Evolutionary conservation across 768 basidiomycete genomes (phyloP), one percentile per base, ranked within the genome.

Genomic region (Lactifluus rugatus): DNA sequence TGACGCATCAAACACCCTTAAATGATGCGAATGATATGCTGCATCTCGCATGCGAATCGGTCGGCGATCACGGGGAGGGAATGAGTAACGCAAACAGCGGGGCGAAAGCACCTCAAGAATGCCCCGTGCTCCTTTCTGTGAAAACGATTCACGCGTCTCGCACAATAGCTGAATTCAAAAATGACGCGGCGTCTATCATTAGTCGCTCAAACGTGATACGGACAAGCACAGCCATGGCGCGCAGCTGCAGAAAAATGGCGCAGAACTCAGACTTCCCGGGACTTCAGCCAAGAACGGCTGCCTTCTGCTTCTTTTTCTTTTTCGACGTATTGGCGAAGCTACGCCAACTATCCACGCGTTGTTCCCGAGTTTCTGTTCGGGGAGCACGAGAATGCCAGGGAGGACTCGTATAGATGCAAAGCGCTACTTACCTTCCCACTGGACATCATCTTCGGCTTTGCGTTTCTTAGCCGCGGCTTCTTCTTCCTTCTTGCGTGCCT

Each of bases 401-500:
- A 21, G 19, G 41, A 25, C 21, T 14, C 6, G 21, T 25, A 58
- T 32, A 48, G 25, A 26, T 16, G 26, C 25, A 52, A 14, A 17
- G 45, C 65, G 73, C 37, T 62, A 91, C 92, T 37, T 62, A 92
- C 92, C 90, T 77, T 95, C 93, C 93, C 93, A 96, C 25, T 70
- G 73, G 65, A 84, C 87, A 65, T 94, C 90, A 6, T 93, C 89
- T 64, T 94, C 91, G 1, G 79, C 86, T 72, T 95, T 95, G 54
- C 93, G 79, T 70, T 95, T 95, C 73, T 72, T 83, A 36, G 81
- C 66, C 23, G 76, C 72, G 11, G 87, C 77, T 64, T 93, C 93
- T 57, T 92, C 90, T 52, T 96, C 93, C 68, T 91, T 93, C 77
- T 87, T 89, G 66, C 85, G 79, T n/a, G 93, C 93, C 68, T 95